Conservation (phyloP, 352 stramenopile species). For the Pythium aristosporum region DNA sequence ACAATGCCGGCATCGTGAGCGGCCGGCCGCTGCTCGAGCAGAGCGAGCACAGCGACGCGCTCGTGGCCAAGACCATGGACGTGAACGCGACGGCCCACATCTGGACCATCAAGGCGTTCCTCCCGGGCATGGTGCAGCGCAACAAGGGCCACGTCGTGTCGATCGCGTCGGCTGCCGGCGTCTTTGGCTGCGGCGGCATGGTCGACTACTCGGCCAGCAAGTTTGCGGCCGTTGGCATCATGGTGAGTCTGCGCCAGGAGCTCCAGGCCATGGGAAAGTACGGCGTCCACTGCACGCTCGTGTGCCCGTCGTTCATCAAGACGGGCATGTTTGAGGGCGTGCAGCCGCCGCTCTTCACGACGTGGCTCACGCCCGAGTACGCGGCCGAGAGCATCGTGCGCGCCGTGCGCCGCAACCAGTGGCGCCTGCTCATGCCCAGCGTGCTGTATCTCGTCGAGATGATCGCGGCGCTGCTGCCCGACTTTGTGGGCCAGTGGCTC, state of each 20-base stretch:
- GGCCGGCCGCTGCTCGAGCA: slow-evolving; percentile 43
- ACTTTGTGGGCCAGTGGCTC: slow-evolving; percentile 23
- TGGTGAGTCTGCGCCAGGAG: slow-evolving; percentile 42
- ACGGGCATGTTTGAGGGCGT: slow-evolving; percentile 48
- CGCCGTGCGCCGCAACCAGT: slow-evolving; percentile 33
- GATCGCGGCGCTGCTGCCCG: slow-evolving; percentile 23
- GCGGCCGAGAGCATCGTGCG: slow-evolving; percentile 32
- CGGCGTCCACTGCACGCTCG: slow-evolving; percentile 34
- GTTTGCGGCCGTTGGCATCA: slow-evolving; percentile 38
- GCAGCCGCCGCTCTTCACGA: slow-evolving; percentile 23
- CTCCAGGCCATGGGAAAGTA: slow-evolving; percentile 28
- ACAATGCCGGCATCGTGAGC: slow-evolving; percentile 52
- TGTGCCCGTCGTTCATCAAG: slow-evolving; percentile 43
- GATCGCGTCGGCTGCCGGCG: slow-evolving; percentile 40
- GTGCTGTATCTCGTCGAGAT: slow-evolving; percentile 25
- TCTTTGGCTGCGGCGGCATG: slow-evolving; percentile 38
- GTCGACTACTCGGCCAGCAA: slow-evolving; percentile 51
- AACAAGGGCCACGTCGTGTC: slow-evolving; percentile 43
- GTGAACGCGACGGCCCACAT: slow-evolving; percentile 48
- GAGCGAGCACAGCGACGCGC: slow-evolving; percentile 29
- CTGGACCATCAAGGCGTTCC: slow-evolving; percentile 45
- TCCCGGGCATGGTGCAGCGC: slow-evolving; percentile 39
- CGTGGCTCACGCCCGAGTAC: slow-evolving; percentile 34
- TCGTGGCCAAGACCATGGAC: slow-evolving; percentile 39
- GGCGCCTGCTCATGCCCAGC: slow-evolving; percentile 29